Percentiles rank a stretch among this genome's conserved stretches.
phyloP scores from a whole-genome alignment of 1,284 basidiomycete genomes.

The Ustilago bromivora region DNA sequence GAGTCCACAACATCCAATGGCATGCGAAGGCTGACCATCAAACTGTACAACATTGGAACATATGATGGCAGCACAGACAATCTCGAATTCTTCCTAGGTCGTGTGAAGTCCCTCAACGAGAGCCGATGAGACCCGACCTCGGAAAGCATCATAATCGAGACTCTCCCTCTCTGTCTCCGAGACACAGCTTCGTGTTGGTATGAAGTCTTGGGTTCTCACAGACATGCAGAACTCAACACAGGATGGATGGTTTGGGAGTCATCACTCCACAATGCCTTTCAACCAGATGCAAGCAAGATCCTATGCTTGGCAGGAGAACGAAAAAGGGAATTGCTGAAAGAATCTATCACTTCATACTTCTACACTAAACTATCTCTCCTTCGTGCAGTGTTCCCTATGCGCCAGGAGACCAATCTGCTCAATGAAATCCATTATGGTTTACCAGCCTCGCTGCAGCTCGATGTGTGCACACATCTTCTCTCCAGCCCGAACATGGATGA shows the following conservation, averaged over 20 bases:
- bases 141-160: neutral
- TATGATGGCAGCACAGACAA: neutral
- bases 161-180: too few relatives aligned
- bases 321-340: neutral
- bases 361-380: too few relatives aligned
- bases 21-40: too few relatives aligned
- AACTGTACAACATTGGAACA: neutral
- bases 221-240: neutral
- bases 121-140: neutral
- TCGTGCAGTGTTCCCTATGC: neutral
- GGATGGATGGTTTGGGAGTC: neutral
- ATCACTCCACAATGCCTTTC: neutral
- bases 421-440: too few relatives aligned
- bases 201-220: neutral
- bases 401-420: neutral
- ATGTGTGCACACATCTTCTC: too few relatives aligned
- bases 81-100: conserved; percentile 1
- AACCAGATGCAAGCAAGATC: neutral
- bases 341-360: neutral
- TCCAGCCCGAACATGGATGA: too few relatives aligned
- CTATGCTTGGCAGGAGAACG: neutral
- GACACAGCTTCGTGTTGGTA: neutral
- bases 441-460: too few relatives aligned
- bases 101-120: neutral
- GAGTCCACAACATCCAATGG: too few relatives aligned